A percentile compares a stretch with the other conserved stretches of the same genome.
Evolutionary conservation across 2,329 filamentous ascomycete genomes (phyloP).

Genomic region (Podosphaera fusca): DNA sequence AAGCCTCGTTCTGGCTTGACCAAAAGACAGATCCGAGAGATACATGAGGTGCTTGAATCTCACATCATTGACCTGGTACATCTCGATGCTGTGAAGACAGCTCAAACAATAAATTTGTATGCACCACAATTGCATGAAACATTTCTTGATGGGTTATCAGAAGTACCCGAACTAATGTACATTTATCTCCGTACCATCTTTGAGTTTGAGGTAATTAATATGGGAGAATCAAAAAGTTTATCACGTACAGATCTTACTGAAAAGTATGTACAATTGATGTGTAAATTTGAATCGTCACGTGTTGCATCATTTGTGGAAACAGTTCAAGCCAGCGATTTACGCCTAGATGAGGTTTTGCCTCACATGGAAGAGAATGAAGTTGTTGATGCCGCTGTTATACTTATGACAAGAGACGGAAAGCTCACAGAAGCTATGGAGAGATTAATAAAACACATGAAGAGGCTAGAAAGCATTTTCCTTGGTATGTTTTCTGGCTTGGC

Average conservation of each 20-base stretch:
- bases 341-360: slow-evolving; percentile 59
- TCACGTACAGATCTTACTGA: slow-evolving; percentile 44
- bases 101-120: slow-evolving; percentile 30
- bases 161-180: slow-evolving; percentile 34
- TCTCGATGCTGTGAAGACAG: slow-evolving; percentile 32
- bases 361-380: slow-evolving; percentile 76
- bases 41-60: slow-evolving; percentile 36
- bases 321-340: slow-evolving; percentile 54
- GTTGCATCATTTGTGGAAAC: slow-evolving; percentile 67
- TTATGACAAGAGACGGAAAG: slow-evolving; percentile 76
- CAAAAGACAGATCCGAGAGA: slow-evolving; percentile 47
- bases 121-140: slow-evolving; percentile 30
- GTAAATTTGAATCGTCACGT: slow-evolving; percentile 55
- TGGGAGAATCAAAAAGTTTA: slow-evolving; percentile 16
- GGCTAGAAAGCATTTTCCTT: slow-evolving; percentile 54
- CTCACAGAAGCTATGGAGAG: slow-evolving; percentile 64
- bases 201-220: slow-evolving; percentile 29
- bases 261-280: slow-evolving; percentile 77
- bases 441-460: slow-evolving; percentile 57
- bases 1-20: slow-evolving; percentile 37
- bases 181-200: slow-evolving; percentile 47
- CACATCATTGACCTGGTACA: slow-evolving; percentile 33
- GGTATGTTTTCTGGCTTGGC: slow-evolving; percentile 43
- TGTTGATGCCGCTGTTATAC: slow-evolving; percentile 74
- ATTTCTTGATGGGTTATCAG: slow-evolving; percentile 29